These are phyloP conservation scores for Cladosporium sp. DNA, from an alignment of 2,329 filamentous ascomycete genomes.

Conservation along the genomic window DNA sequence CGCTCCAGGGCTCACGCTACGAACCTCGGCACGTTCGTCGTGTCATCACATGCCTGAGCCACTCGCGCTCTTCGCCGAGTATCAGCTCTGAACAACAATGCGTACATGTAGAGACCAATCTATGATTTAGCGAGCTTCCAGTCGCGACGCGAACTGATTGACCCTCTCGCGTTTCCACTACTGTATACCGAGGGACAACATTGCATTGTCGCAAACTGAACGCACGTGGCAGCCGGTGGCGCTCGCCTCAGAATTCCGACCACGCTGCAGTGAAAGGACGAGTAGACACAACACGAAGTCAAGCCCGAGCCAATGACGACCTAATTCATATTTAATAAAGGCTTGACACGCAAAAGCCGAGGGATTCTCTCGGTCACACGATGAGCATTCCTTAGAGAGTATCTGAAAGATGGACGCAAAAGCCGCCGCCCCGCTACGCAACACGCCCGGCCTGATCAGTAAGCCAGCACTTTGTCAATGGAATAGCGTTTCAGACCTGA, in stretches of 20 bases:
- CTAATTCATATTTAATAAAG: too few species aligned
- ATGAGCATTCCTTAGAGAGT: not conserved
- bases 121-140: too few species aligned
- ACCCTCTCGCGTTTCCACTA: too few species aligned
- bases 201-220: too few species aligned
- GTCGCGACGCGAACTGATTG: too few species aligned
- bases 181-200: too few species aligned
- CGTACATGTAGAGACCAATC: too few species aligned
- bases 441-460: constrained; percentile 36
- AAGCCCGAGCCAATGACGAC: too few species aligned
- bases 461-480: constrained; percentile 5
- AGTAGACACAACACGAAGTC: not conserved
- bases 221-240: constrained; percentile 7
- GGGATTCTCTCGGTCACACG: not conserved
- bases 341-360: too few species aligned
- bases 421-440: constrained; percentile 27
- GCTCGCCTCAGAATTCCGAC: not conserved
- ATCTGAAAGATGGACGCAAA: constrained; percentile 4
- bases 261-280: not conserved
- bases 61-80: too few species aligned
- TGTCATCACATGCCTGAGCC: not conserved
- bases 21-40: constrained; percentile 4
- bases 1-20: not conserved
- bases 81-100: too few species aligned
- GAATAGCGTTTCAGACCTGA: not conserved